Evolutionary conservation across 2,329 filamentous ascomycete genomes (phyloP), one percentile per base, ranked within the genome.

Genomic region (Aspergillus luchuensis): DNA sequence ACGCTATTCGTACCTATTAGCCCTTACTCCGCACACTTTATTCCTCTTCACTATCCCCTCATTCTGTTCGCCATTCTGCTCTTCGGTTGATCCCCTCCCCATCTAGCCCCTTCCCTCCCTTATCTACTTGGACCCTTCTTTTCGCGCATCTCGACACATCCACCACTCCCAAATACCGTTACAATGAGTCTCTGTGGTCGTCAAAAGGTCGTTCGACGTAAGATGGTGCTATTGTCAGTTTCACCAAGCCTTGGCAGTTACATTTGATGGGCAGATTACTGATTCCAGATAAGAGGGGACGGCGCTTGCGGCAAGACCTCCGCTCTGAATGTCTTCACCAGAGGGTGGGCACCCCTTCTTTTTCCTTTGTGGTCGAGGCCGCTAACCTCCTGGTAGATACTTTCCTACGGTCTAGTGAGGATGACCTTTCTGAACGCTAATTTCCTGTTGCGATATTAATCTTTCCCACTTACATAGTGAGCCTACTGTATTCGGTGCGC

Each of bases 231-330:
- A 71, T 84, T 97, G 90, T 96, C 64, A 74, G 71, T 71, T 57
- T 17, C 45, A 47, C 39, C 41, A 10, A 51, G 45, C 7, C n/a
- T 19, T 43, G 19, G 30, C 23, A 17, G 38, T 25, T 13, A 45
- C 10, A 25, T 30, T 49, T 25, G 28, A 13, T 57, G 41, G 28
- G n/a, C n/a, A 66, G 33, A 56, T 57, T 59, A 47, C 67, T 73
- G 63, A 70, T 64, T 54, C 57, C 47, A 53, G 56, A 59, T 63
- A 69, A 97, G 92, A 75, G 94, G 94, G 71, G 94, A 98, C 76
- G 94, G 94, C 84, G 94, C 94, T 70, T 96, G 91, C 79, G 94
- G 94, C 75, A 99, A 99, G 85, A 99, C 95, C 58, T 97, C 93
- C 66, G 80, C 98, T 73, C 81, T 99, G 71, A 99, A 99, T 77